A percentile compares a stretch with the other conserved stretches of the same genome.
These are phyloP conservation scores for Claviceps sp. DNA, from an alignment of 2,329 filamentous ascomycete genomes.

Conservation along the genomic window DNA sequence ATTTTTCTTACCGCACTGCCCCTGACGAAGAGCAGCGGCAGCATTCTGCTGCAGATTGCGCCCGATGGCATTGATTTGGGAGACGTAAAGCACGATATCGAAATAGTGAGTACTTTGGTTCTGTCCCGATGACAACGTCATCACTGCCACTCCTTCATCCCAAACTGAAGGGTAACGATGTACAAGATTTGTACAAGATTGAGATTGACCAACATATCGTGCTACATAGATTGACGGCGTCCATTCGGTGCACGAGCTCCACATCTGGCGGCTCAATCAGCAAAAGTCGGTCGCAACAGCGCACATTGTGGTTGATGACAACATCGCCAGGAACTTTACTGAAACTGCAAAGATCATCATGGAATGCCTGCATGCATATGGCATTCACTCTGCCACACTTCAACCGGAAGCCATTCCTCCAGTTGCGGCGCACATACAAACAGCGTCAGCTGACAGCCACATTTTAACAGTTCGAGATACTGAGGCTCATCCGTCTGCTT, in stretches of 20 bases:
- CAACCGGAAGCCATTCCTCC: conserved; percentile 42
- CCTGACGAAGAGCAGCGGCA: conserved; percentile 46
- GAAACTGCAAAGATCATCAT: conserved; percentile 46
- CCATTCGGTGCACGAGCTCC: conserved; percentile 55
- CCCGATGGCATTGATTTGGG: conserved; percentile 44
- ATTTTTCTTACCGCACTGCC: conserved; percentile 52
- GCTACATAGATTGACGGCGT: conserved; percentile 47
- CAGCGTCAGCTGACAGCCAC: conserved; percentile 5
- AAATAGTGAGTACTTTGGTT: conserved; percentile 34
- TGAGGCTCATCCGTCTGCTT: conserved; percentile 19
- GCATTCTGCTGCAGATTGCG: conserved; percentile 54
- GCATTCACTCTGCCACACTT: conserved; percentile 57
- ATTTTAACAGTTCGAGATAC: conserved; percentile 12
- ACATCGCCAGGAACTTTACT: conserved; percentile 44
- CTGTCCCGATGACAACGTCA: too few species aligned
- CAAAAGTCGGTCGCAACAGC: conserved; percentile 55
- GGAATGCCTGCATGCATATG: conserved; percentile 60
- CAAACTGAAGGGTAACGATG: too few species aligned
- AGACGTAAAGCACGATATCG: conserved; percentile 55
- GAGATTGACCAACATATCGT: neutral
- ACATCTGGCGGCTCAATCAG: conserved; percentile 63
- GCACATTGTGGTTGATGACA: conserved; percentile 49
- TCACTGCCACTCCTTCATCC: neutral
- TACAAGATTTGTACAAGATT: neutral
- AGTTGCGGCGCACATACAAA: conserved; percentile 1